Conservation (phyloP, 257 asterid genomes). For the Anisodus acutangulus region DNA sequence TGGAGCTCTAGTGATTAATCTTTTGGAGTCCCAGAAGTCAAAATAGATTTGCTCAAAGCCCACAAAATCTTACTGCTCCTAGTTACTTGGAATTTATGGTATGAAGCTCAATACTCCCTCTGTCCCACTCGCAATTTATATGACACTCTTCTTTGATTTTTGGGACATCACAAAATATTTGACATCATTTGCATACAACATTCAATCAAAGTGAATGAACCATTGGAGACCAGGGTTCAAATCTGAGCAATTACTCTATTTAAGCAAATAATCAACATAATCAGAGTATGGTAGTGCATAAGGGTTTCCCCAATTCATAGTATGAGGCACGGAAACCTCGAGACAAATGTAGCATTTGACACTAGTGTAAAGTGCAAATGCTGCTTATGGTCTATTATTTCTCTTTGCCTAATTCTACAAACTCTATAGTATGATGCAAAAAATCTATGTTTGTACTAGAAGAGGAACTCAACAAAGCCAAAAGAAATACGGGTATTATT, state of each 20-base stretch:
- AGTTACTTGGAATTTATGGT: neutral
- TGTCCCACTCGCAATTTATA: neutral
- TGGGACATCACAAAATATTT: neutral
- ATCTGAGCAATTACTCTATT: too few species aligned
- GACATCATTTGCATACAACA: neutral
- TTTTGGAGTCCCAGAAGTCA: neutral
- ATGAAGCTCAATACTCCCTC: neutral
- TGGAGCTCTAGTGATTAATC: slow-evolving; percentile 14
- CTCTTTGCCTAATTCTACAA: neutral
- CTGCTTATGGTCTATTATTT: neutral
- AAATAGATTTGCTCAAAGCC: neutral
- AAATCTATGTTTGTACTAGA: neutral
- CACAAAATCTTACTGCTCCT: neutral
- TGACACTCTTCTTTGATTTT: neutral
- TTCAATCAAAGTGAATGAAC: neutral
- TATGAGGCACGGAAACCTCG: neutral
- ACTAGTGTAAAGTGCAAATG: slow-evolving; percentile 12
- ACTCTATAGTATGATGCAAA: neutral
- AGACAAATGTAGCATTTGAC: slow-evolving; percentile 9
- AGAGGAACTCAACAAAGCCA: neutral
- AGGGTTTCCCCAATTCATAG: neutral
- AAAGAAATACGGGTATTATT: neutral
- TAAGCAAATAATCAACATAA: neutral
- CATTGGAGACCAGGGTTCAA: neutral
- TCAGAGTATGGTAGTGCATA: slow-evolving; percentile 1